These are phyloP conservation scores for Candida buenavistaensis DNA, from an alignment of 1,139 yeast species.

Conservation along the genomic window DNA sequence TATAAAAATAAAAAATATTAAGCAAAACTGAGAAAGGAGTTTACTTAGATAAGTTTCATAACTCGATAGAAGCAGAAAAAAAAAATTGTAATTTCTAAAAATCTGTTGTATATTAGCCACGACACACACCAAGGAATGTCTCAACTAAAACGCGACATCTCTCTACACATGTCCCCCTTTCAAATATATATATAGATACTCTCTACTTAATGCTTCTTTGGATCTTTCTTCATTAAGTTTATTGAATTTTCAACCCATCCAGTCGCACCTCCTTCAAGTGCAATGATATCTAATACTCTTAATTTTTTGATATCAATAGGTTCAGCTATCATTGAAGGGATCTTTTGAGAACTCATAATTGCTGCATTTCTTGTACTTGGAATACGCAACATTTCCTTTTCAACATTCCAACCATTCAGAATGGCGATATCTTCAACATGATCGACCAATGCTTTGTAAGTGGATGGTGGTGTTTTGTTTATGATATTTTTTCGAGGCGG, in stretches of 20 bases:
- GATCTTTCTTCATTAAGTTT: slow-evolving; percentile 57
- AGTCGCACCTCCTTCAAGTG: slow-evolving; percentile 83
- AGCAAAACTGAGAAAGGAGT: no score
- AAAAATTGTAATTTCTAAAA: no score
- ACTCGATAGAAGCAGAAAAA: no score
- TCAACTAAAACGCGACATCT: no score
- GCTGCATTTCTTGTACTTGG: slow-evolving; percentile 97
- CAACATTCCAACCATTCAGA: slow-evolving; percentile 78
- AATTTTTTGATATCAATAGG: slow-evolving; percentile 26
- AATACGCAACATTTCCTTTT: slow-evolving; percentile 84
- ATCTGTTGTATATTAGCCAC: no score
- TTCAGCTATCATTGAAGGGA: slow-evolving; percentile 19
- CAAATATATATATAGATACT: no score
- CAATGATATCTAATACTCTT: slow-evolving; percentile 57
- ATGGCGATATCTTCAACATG: slow-evolving; percentile 73
- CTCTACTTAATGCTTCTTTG: slow-evolving; percentile 39
- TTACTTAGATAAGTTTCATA: no score
- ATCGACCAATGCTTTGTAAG: slow-evolving; percentile 82
- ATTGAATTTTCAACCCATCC: slow-evolving; percentile 85
- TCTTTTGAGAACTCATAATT: slow-evolving; percentile 59
- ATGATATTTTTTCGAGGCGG: slow-evolving; percentile 33
- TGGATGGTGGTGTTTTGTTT: slow-evolving; percentile 35
- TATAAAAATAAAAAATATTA: background rate
- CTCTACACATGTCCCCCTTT: no score
- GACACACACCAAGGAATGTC: no score